phyloP scores from a whole-genome alignment of 768 basidiomycete species.

The Serendipita sp. region DNA sequence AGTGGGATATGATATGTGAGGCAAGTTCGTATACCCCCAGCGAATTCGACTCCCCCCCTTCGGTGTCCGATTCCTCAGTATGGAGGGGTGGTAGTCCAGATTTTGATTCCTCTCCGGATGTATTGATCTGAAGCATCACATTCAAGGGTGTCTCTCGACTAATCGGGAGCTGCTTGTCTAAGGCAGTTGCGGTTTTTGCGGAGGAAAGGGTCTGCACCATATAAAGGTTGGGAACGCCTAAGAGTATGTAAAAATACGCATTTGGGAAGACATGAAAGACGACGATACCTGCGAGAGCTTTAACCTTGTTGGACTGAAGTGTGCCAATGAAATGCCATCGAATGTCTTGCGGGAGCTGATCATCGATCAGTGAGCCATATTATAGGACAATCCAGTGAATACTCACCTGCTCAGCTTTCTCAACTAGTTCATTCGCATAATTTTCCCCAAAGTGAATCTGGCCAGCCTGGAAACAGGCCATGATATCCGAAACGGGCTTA shows the following conservation, averaged over 20 bases:
- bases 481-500: conserved; percentile 78
- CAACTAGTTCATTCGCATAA: conserved; percentile 84
- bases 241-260: background rate
- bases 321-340: conserved; percentile 96
- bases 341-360: conserved; percentile 72
- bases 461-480: conserved; percentile 63
- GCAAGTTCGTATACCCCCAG: conserved; percentile 54
- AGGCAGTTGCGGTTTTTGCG: conserved; percentile 57
- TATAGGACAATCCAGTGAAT: background rate
- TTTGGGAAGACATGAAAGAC: background rate
- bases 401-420: conserved; percentile 61
- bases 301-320: conserved; percentile 87
- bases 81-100: conserved; percentile 60
- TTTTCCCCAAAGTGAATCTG: conserved; percentile 96
- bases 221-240: conserved; percentile 80
- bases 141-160: conserved; percentile 49
- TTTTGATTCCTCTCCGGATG: conserved; percentile 82
- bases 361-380: background rate
- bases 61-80: conserved; percentile 14
- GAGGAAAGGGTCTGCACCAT: conserved; percentile 78
- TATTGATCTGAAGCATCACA: conserved; percentile 87
- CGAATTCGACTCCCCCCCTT: conserved; percentile 19
- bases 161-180: conserved; percentile 53
- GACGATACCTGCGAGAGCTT: conserved; percentile 59
- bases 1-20: conserved; percentile 47